Conservation (phyloP, 345 rosid genomes). For the Citrus trifoliata region DNA sequence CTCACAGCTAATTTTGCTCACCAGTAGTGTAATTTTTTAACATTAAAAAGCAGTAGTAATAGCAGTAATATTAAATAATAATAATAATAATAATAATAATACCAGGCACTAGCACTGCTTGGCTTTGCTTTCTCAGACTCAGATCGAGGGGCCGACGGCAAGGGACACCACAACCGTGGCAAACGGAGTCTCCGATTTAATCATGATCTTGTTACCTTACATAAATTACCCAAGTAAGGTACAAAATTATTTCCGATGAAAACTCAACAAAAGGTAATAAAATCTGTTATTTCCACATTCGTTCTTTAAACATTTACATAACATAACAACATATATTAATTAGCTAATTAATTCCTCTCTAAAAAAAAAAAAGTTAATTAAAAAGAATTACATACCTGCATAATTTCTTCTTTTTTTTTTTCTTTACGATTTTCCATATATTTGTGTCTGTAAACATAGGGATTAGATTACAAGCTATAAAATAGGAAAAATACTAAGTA, state of each 20-base stretch:
- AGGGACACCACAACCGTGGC: conserved; percentile 1
- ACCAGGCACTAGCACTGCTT: background rate
- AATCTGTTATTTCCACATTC: no score
- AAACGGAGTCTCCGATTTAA: background rate
- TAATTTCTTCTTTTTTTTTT: background rate
- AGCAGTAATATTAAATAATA: background rate
- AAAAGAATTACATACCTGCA: no score
- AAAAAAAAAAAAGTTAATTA: no score
- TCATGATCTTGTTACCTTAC: no score
- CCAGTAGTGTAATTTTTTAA: background rate
- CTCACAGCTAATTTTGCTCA: background rate
- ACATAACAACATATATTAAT: background rate
- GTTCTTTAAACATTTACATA: background rate
- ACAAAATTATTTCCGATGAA: no score
- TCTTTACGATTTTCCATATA: no score
- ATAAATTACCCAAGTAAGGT: no score
- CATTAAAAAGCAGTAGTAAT: background rate
- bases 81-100: background rate
- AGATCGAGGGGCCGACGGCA: background rate
- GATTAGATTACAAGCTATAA: no score
- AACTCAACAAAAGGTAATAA: no score
- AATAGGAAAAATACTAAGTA: no score
- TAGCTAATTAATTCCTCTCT: background rate
- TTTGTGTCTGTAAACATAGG: no score
- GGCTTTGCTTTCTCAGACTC: background rate